Evolutionary conservation across 179 eudicot species (phyloP), one percentile per base, ranked within the genome.

Genomic region (Spergularia azorica): DNA sequence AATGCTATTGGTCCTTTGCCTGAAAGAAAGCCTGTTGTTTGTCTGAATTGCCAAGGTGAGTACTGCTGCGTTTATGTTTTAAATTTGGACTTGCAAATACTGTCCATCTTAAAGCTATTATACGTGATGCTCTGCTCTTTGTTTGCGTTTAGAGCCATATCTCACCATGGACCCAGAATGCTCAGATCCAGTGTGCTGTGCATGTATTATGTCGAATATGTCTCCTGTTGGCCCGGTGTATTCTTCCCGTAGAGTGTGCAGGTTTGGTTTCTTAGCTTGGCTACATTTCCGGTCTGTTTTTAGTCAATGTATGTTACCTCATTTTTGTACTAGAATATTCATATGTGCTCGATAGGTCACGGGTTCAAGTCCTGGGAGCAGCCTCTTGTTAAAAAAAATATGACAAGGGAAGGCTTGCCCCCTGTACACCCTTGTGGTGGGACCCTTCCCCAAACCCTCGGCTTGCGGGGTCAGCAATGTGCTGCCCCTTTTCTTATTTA

Each of bases 41-140:
- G 96, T 84, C 87, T 71, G 71, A 89, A 85, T 61, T 95, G 98
- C 84, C 77, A 86, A 55, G 89, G 98, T 91, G 81, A 89, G 17
- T 84, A 65, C 17, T 52, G 69, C 61, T 6, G 59, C 72, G 39
- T 63, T 9, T 63, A 21, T 9, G n/a, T 46, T n/a, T n/a, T 71
- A 50, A 51, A 67, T 32, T 57, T 48, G 15, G 61, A 69, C 72
- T 13, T 78, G 5, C 26, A n/a, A 75, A 46, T 75, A 59, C 74
- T 74, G 16, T 76, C 11, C 12, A 51, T 16, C 66, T 59, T 16
- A 41, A 70, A 12, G 14, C 55, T 55, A 48, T 54, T 32, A 39
- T 26, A 20, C 46, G 36, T 64, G 68, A 11, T 76, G 55, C 75
- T 62, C 13, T 66, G 66, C 32, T 48, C 41, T 73, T 76, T 79